Percentiles rank a stretch among this genome's conserved stretches.
These are phyloP conservation scores for Onygenales sp. DNA, from an alignment of 2,329 filamentous ascomycete species.

Conservation along the genomic window DNA sequence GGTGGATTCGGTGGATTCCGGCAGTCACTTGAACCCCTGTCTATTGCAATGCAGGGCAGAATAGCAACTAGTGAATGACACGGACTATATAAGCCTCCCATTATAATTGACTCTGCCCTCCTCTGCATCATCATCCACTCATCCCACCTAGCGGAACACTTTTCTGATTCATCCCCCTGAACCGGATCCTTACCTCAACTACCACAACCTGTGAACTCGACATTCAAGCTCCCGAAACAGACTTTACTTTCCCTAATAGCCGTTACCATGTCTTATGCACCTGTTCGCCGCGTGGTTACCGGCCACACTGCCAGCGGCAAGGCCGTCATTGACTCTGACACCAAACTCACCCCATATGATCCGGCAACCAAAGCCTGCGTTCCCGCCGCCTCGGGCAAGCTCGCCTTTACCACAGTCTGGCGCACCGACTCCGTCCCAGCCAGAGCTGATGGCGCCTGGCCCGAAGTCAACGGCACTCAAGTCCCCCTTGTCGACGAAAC, in stretches of 20 bases:
- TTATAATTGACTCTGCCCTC: too few relatives aligned
- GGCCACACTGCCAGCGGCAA: constrained; percentile 19
- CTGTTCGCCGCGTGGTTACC: constrained; percentile 16
- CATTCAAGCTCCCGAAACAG: neutral
- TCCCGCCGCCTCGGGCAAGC: constrained; percentile 7
- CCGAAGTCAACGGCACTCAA: constrained; percentile 16
- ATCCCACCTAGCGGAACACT: too few relatives aligned
- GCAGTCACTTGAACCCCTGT: too few relatives aligned
- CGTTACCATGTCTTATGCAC: constrained; percentile 5
- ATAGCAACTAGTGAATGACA: too few relatives aligned
- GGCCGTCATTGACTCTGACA: constrained; percentile 19
- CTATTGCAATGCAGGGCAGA: too few relatives aligned
- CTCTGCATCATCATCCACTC: too few relatives aligned
- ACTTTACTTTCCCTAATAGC: neutral
- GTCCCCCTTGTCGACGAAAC: constrained; percentile 13
- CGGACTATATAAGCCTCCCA: too few relatives aligned
- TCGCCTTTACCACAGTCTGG: constrained; percentile 19
- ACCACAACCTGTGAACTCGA: neutral
- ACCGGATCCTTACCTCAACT: too few relatives aligned
- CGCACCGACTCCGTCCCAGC: constrained; percentile 15
- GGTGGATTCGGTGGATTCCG: too few relatives aligned
- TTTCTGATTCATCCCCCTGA: too few relatives aligned
- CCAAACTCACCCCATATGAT: constrained; percentile 15
- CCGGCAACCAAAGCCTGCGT: constrained; percentile 7
- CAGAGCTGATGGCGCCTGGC: constrained; percentile 12